Conservation (phyloP, 2,329 filamentous ascomycete genomes). For the Colletotrichum sp. region DNA sequence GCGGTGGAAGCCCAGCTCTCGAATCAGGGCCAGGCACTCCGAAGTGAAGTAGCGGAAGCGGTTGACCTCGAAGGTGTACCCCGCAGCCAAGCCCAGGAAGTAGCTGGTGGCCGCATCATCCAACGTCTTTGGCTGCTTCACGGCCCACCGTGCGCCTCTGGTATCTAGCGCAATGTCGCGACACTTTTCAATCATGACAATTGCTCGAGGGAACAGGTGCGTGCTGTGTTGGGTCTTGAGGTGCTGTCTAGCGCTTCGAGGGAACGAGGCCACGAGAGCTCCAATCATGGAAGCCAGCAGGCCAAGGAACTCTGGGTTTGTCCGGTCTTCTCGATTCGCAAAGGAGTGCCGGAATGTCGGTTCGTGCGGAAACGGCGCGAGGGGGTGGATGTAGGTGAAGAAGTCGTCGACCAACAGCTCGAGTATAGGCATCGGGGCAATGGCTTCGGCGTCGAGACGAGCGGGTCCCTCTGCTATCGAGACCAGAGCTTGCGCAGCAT, state of each 20-base stretch:
- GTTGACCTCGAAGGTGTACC: conserved; percentile 72
- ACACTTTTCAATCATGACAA: conserved; percentile 74
- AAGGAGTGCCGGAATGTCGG: conserved; percentile 77
- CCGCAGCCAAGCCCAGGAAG: conserved; percentile 70
- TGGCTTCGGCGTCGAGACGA: conserved; percentile 68
- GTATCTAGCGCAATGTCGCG: conserved; percentile 72
- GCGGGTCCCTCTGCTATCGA: conserved; percentile 44
- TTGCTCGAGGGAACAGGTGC: conserved; percentile 70
- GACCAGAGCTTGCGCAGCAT: conserved; percentile 53
- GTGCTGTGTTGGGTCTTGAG: conserved; percentile 71
- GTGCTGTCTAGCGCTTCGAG: conserved; percentile 72
- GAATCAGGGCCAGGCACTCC: conserved; percentile 73
- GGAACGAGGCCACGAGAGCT: conserved; percentile 76
- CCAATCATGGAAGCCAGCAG: conserved; percentile 78
- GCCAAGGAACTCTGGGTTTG: conserved; percentile 70
- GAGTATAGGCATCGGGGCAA: conserved; percentile 72
- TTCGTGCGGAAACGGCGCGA: conserved; percentile 80
- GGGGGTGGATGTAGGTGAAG: conserved; percentile 81
- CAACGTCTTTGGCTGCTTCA: conserved; percentile 52
- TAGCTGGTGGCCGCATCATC: conserved; percentile 75
- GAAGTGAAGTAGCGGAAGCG: conserved; percentile 73
- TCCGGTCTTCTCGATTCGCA: conserved; percentile 68
- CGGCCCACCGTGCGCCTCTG: conserved; percentile 60
- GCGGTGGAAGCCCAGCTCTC: conserved; percentile 70
- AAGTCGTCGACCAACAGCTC: conserved; percentile 79